Conservation (phyloP, 306 rosid species). For the Alnus glutinosa region DNA sequence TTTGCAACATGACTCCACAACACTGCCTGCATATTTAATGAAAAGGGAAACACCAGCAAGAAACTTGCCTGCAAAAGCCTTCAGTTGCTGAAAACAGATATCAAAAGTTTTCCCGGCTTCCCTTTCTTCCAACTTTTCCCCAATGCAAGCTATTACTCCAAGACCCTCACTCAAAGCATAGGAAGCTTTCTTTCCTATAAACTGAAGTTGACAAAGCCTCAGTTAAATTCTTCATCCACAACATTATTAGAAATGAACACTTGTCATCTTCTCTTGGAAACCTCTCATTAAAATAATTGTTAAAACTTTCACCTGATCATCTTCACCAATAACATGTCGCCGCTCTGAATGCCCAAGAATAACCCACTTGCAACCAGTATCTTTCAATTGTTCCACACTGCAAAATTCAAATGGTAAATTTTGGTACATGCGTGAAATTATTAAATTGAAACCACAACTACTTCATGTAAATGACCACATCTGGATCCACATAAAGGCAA, state of each 20-base stretch:
- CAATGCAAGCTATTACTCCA: constrained; percentile 97
- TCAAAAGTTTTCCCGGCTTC: constrained; percentile 98
- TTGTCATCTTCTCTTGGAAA: constrained; percentile 21
- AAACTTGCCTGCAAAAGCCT: constrained; percentile 79
- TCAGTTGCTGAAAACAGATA: constrained; percentile 75
- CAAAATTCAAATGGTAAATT: constrained; percentile 26
- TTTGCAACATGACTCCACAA: background rate
- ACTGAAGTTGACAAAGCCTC: constrained; percentile 55
- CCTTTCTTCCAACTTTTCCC: constrained; percentile 86
- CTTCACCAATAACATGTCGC: constrained; percentile 94
- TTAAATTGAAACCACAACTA: background rate
- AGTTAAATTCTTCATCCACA: constrained; percentile 26
- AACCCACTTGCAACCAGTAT: constrained; percentile 91
- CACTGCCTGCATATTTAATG: background rate
- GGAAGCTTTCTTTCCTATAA: constrained; percentile 95
- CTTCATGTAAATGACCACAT: background rate
- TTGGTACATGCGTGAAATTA: constrained; percentile 5
- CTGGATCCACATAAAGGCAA: constrained; percentile 9
- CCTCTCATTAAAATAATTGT: constrained; percentile 9
- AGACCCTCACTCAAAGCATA: constrained; percentile 93
- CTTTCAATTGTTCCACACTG: constrained; percentile 94
- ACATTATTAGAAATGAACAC: constrained; percentile 20
- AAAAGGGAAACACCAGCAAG: constrained; percentile 19
- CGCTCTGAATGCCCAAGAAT: constrained; percentile 98
- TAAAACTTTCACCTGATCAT: constrained; percentile 69